Percentiles rank a stretch among this genome's conserved stretches.
Evolutionary conservation across 148 eudicot genomes (phyloP).

Genomic region (Nepenthes gracilis): DNA sequence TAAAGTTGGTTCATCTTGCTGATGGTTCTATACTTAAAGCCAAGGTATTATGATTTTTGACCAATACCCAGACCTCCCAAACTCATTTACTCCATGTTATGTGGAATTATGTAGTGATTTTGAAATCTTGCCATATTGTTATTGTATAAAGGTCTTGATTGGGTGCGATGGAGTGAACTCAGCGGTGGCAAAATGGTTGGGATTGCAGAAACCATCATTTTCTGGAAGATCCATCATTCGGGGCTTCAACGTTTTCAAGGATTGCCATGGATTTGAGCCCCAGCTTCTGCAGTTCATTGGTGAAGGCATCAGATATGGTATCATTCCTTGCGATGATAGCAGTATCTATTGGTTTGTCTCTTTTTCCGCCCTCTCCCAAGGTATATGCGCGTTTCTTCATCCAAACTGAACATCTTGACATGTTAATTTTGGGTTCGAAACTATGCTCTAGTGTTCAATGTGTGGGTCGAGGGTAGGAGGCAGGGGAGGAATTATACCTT

Average conservation of each 20-base stretch:
- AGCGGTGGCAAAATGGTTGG: constrained; percentile 13
- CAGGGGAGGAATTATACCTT: no score
- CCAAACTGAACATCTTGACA: no score
- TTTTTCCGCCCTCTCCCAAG: no score
- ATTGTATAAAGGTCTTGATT: no score
- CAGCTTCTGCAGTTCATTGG: constrained; percentile 16
- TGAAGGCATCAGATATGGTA: constrained; percentile 22
- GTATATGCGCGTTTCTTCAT: no score
- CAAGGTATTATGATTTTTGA: constrained; percentile 2
- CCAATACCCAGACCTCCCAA: no score
- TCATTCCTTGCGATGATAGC: constrained; percentile 15
- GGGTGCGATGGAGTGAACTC: constrained; percentile 33
- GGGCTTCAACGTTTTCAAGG: constrained; percentile 1
- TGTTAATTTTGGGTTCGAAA: no score
- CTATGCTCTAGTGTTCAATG: no score
- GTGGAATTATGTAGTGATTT: no score
- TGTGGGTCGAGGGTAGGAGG: no score
- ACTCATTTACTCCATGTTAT: no score
- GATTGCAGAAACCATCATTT: constrained; percentile 1
- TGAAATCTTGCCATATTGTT: no score
- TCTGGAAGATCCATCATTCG: constrained; percentile 7
- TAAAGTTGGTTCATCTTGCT: constrained; percentile 40
- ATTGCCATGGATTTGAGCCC: constrained; percentile 10
- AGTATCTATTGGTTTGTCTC: not conserved
- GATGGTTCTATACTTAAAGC: constrained; percentile 43